phyloP scores from a whole-genome alignment of 2,329 filamentous ascomycete species.

The Pseudocercospora musae region DNA sequence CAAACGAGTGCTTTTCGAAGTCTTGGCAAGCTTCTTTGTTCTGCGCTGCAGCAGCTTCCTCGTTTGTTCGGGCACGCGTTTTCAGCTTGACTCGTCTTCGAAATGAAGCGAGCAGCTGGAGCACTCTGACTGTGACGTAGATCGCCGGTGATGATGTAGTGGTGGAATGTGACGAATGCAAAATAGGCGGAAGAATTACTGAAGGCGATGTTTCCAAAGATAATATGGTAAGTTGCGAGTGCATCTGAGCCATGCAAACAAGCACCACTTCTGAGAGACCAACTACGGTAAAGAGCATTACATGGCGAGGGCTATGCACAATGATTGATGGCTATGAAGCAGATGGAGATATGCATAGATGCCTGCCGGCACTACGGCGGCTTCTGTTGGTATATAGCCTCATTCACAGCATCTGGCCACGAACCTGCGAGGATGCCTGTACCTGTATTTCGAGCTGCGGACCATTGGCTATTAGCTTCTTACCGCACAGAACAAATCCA shows the following conservation, averaged over 20 bases:
- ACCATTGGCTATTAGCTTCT: neutral
- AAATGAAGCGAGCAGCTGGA: slow-evolving; percentile 40
- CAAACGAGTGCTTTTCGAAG: slow-evolving; percentile 29
- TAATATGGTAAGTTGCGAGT: neutral
- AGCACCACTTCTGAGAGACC: neutral
- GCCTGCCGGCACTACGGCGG: neutral
- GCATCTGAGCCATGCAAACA: slow-evolving; percentile 2
- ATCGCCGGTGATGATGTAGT: slow-evolving; percentile 25
- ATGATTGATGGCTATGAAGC: neutral
- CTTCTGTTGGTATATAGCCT: neutral
- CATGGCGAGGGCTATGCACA: neutral
- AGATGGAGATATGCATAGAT: neutral
- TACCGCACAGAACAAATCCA: neutral
- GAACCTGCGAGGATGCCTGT: neutral
- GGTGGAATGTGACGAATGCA: slow-evolving; percentile 5
- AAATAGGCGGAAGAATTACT: slow-evolving; percentile 1
- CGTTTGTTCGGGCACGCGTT: neutral
- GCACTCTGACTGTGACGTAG: slow-evolving; percentile 38
- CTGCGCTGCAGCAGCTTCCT: neutral
- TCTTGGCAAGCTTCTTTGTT: slow-evolving; percentile 23
- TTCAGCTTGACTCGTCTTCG: slow-evolving; percentile 36
- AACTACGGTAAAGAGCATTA: neutral
- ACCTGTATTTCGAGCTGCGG: neutral
- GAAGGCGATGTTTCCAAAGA: slow-evolving; percentile 3
- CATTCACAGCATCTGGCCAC: neutral